Conservation (phyloP, 2,329 filamentous ascomycete genomes). For the Aureobasidium sp. region DNA sequence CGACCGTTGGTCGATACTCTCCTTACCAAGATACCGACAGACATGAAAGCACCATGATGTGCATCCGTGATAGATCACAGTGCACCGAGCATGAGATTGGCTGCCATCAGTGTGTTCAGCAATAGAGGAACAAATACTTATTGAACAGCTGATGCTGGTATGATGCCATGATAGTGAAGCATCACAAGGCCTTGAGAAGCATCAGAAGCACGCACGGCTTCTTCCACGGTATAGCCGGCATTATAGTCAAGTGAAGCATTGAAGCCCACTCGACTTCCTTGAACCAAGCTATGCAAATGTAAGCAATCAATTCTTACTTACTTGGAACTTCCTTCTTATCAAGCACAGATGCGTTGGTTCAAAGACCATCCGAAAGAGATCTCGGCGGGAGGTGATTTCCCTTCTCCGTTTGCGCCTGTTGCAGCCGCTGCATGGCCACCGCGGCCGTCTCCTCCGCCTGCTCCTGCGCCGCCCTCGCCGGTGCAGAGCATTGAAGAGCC, state of each 20-base stretch:
- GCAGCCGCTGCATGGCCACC: background rate
- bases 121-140: too few species aligned
- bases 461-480: too few species aligned
- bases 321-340: background rate
- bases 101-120: background rate
- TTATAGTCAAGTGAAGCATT: background rate
- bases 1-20: background rate
- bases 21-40: background rate
- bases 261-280: too few species aligned
- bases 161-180: background rate
- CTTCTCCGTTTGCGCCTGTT: background rate
- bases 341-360: background rate
- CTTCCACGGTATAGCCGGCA: background rate
- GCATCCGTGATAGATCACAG: background rate
- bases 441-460: too few species aligned
- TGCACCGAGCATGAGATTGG: background rate
- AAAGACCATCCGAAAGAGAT: background rate
- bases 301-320: too few species aligned
- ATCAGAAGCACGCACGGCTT: background rate
- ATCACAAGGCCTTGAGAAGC: background rate
- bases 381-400: background rate
- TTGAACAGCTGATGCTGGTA: background rate
- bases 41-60: background rate
- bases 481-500: background rate
- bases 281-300: background rate